phyloP scores from a whole-genome alignment of 2,329 filamentous ascomycete genomes.

The Hypoxylon sp. region DNA sequence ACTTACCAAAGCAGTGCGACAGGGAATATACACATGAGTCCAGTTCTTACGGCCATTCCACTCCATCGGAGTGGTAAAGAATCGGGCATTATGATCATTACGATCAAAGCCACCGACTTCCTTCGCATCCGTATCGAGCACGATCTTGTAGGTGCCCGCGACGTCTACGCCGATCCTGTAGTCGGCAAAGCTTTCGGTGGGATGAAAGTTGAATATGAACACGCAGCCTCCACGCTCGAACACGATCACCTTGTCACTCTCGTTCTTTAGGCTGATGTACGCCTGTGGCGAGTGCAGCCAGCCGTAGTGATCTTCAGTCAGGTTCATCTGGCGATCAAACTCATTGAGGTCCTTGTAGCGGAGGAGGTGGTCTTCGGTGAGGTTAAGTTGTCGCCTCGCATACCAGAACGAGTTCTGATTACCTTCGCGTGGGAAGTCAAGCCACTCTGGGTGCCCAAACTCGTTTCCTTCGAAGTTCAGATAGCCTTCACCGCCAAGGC shows the following conservation, averaged over 20 bases:
- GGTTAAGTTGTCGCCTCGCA: slow-evolving; percentile 91
- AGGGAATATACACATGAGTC: slow-evolving; percentile 91
- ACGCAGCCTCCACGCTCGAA: slow-evolving; percentile 93
- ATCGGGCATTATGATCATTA: slow-evolving; percentile 83
- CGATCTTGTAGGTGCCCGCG: slow-evolving; percentile 86
- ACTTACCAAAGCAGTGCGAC: slow-evolving; percentile 84
- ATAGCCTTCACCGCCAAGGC: slow-evolving; percentile 93
- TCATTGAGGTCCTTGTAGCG: slow-evolving; percentile 94
- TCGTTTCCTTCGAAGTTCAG: slow-evolving; percentile 99
- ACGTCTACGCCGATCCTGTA: slow-evolving; percentile 92
- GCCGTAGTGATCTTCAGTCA: slow-evolving; percentile 87
- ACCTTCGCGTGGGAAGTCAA: slow-evolving; percentile 95
- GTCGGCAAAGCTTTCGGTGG: slow-evolving; percentile 86
- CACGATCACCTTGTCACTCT: slow-evolving; percentile 92
- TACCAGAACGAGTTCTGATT: slow-evolving; percentile 97
- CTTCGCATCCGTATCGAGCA: slow-evolving; percentile 84
- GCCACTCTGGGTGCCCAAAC: slow-evolving; percentile 98
- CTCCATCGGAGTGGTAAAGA: slow-evolving; percentile 90
- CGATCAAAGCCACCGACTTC: slow-evolving; percentile 85
- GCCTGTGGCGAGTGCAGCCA: slow-evolving; percentile 91
- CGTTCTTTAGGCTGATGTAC: slow-evolving; percentile 94
- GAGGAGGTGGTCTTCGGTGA: slow-evolving; percentile 86
- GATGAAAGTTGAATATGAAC: slow-evolving; percentile 98
- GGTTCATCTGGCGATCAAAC: slow-evolving; percentile 94
- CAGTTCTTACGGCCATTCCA: slow-evolving; percentile 95